Conservation (phyloP, 805 yeast genomes). For the Tetrapisispora phaffii region DNA sequence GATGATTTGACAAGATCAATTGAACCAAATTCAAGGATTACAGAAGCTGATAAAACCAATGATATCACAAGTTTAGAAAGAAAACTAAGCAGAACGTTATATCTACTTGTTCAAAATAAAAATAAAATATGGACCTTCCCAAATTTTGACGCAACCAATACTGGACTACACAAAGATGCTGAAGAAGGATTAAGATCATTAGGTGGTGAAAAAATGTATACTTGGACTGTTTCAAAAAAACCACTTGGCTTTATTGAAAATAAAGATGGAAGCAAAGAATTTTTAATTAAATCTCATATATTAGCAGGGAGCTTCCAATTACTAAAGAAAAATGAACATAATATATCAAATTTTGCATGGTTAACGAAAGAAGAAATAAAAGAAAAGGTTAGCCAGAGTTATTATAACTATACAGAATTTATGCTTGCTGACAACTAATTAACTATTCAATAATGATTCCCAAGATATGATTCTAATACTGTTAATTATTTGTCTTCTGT, state of each 20-base stretch:
- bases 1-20: conserved; percentile 62
- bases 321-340: conserved; percentile 29
- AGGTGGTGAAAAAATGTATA: conserved; percentile 71
- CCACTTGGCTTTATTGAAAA: conserved; percentile 66
- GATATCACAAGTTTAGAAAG: conserved; percentile 69
- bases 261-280: conserved; percentile 36
- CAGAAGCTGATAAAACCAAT: conserved; percentile 61
- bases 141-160: conserved; percentile 42
- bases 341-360: conserved; percentile 60
- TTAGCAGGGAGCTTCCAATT: conserved; percentile 67
- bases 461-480: not conserved
- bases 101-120: conserved; percentile 50
- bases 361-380: conserved; percentile 69
- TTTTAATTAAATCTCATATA: conserved; percentile 77
- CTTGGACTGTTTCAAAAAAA: conserved; percentile 83
- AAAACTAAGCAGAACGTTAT: conserved; percentile 67
- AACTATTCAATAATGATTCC: not conserved
- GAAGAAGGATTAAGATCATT: conserved; percentile 58
- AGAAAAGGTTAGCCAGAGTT: conserved; percentile 40
- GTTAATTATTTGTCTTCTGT: not conserved
- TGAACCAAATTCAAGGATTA: conserved; percentile 56
- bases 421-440: conserved; percentile 28
- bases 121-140: conserved; percentile 67
- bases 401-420: conserved; percentile 44
- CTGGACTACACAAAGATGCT: conserved; percentile 62